Base-by-base conservation (phyloP, 441 rosid genomes). In the Sinapis alba region DNA sequence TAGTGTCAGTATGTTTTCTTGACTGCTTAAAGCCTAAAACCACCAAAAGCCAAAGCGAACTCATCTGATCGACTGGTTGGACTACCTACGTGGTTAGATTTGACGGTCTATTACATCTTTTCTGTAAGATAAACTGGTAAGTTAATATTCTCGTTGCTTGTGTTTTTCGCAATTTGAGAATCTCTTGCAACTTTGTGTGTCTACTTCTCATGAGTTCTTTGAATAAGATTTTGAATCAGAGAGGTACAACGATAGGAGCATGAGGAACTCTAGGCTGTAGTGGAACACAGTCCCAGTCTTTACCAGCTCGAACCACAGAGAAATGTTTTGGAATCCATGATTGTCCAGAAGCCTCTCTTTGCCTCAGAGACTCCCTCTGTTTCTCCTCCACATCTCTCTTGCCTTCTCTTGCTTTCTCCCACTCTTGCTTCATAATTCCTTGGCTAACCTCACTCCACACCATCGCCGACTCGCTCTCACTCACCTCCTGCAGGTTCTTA, bases 261-360 rank as follows among this genome's bases (percentile, higher is more conserved):
- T 77, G 84, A 4, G 91, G 89, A 15, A 94, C 92, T 15, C 50
- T 66, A 53, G 77, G 73, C n/a, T 82, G 80, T 60, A 83, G 64
- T 9, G 97, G 97, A 20, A 70, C 81, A 80, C 94, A 87, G 2
- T 84, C 87, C 91, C 96, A 92, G 30, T 88, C 94, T 41, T 84
- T 83, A 24, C 76, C 79, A 74, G 38, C 81, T 57, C 58, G 80
- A 62, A 56, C 65, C 21, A 83, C 68, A 8, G 9, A 79, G 79
- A 94, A 92, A 85, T 89, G 85, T 64, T 86, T 87, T 9, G 98
- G 89, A 73, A 71, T 80, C 99, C 96, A 90, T 23, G 71, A 82
- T 63, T 83, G 76, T 12, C 86, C 88, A 21, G 18, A 68, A 10
- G 86, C 76, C 15, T 76, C 73, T 75, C 89, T 86, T 21, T 82